Conservation (phyloP, 139 green algal species). For the Trebouxia sp. region DNA sequence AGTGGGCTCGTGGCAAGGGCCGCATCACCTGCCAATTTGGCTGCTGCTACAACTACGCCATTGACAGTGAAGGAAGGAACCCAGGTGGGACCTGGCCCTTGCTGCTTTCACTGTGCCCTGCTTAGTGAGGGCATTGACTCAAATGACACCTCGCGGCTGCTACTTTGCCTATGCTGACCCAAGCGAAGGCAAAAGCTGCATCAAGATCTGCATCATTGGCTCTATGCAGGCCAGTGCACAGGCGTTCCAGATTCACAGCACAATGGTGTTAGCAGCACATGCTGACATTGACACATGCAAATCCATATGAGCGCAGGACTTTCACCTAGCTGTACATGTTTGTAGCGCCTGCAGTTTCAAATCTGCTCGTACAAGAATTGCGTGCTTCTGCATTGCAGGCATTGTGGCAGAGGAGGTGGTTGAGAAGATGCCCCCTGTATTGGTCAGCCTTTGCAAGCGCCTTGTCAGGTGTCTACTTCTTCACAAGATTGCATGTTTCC, state of each 20-base stretch:
- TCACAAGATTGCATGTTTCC: background rate
- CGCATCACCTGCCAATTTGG: slow-evolving; percentile 66
- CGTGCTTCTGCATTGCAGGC: slow-evolving; percentile 34
- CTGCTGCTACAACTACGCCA: slow-evolving; percentile 75
- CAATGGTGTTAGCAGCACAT: no score
- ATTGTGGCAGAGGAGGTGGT: slow-evolving; percentile 57
- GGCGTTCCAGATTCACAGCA: no score
- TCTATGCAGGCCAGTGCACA: no score
- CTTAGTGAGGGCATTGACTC: no score
- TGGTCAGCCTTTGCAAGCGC: slow-evolving; percentile 46
- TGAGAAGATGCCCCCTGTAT: slow-evolving; percentile 51
- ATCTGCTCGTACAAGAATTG: background rate
- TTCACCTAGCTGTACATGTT: no score
- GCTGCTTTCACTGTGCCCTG: background rate
- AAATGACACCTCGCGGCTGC: no score
- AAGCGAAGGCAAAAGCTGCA: no score
- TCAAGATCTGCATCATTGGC: no score
- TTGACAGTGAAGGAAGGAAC: slow-evolving; percentile 42
- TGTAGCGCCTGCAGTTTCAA: no score
- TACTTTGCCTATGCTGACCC: no score
- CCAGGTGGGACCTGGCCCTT: slow-evolving; percentile 27
- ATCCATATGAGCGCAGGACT: no score
- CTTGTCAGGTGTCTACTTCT: slow-evolving; percentile 46
- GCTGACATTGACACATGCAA: no score
- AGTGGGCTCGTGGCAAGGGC: slow-evolving; percentile 66